A percentile compares a stretch with the other conserved stretches of the same genome.
Conservation (phyloP, 169 alveolate species). For the Pseudocohnilembus persalinus region DNA sequence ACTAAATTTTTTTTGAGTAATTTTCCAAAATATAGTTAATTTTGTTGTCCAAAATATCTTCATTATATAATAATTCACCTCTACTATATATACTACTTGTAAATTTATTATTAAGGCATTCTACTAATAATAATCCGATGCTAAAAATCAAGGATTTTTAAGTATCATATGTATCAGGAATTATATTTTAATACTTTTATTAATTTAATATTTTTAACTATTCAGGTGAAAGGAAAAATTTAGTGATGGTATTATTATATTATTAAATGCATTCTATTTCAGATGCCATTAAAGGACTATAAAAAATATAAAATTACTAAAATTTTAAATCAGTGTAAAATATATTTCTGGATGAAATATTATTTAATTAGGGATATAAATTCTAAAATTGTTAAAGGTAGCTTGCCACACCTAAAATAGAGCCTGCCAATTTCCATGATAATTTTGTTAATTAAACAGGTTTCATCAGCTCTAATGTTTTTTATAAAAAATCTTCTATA, state of each 20-base stretch:
- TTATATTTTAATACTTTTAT: no score
- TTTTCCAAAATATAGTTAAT: neutral
- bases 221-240: neutral
- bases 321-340: no score
- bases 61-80: neutral
- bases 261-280: neutral
- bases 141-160: neutral
- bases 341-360: no score
- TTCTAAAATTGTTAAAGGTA: no score
- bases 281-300: neutral
- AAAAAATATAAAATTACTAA: no score
- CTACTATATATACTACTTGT: neutral
- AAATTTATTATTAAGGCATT: no score
- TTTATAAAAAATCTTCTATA: neutral
- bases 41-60: neutral
- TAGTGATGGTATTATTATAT: neutral
- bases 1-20: neutral
- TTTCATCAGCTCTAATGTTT: neutral
- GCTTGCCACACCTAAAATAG: neutral
- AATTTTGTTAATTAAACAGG: neutral
- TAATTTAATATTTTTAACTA: neutral
- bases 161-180: neutral
- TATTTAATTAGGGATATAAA: no score
- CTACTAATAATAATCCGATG: neutral
- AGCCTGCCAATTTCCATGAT: neutral